Evolutionary conservation across 768 basidiomycete species (phyloP).

Genomic region (Lactarius quietus): DNA sequence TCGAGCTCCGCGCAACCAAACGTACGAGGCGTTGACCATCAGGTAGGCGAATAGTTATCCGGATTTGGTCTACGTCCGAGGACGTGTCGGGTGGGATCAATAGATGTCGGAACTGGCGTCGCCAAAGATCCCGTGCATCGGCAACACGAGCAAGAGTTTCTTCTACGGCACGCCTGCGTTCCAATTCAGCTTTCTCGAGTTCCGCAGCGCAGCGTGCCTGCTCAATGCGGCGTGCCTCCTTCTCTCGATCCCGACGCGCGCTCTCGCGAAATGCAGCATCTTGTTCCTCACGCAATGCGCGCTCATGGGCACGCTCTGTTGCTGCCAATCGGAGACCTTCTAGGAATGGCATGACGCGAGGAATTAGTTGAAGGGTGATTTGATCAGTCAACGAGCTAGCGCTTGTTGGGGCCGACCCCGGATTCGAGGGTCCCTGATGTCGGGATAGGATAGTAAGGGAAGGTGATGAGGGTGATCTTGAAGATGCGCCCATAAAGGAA

Average conservation of each 20-base stretch:
- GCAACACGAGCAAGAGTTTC: slow-evolving; percentile 28
- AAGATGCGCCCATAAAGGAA: slow-evolving; percentile 35
- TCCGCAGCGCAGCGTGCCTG: slow-evolving; percentile 27
- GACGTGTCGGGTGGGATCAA: slow-evolving; percentile 40
- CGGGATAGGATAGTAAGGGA: slow-evolving; percentile 82
- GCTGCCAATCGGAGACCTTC: slow-evolving; percentile 52
- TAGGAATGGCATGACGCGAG: slow-evolving; percentile 77
- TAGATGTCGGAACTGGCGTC: slow-evolving; percentile 53
- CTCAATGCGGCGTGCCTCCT: slow-evolving; percentile 33
- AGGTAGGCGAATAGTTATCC: slow-evolving; percentile 53
- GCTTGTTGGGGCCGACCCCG: slow-evolving; percentile 55
- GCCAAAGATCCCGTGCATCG: slow-evolving; percentile 40
- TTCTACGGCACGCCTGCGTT: slow-evolving; percentile 31
- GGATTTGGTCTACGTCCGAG: slow-evolving; percentile 40
- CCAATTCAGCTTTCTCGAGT: slow-evolving; percentile 28
- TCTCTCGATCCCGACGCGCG: slow-evolving; percentile 56
- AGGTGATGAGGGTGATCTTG: slow-evolving; percentile 29
- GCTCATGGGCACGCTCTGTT: slow-evolving; percentile 44
- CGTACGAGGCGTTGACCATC: slow-evolving; percentile 52
- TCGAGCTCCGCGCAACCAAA: slow-evolving; percentile 46
- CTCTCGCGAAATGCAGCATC: slow-evolving; percentile 73
- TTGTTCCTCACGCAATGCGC: slow-evolving; percentile 72
- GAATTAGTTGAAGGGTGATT: slow-evolving; percentile 67
- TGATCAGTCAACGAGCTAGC: slow-evolving; percentile 60
- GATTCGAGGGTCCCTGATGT: slow-evolving; percentile 63